Evolutionary conservation across 192 early-diverging fungal genomes (phyloP).

Genomic region (Umbelopsis sp.): DNA sequence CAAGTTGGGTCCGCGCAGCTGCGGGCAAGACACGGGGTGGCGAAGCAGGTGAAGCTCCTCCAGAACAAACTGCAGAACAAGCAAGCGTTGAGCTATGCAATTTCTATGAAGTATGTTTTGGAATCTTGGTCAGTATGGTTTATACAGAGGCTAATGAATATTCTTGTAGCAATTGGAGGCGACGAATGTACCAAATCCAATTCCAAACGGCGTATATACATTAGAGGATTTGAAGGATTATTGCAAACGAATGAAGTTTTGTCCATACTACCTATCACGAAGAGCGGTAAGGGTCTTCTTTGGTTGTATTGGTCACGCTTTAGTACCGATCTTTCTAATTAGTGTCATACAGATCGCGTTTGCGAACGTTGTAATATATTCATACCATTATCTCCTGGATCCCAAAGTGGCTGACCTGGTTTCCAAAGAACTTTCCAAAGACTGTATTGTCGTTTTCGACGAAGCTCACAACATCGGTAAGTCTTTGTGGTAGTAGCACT

Average conservation of each 20-base stretch:
- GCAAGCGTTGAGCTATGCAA: conserved; percentile 65
- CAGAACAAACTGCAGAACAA: conserved; percentile 16
- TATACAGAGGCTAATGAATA: conserved; percentile 33
- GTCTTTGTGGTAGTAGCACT: background rate
- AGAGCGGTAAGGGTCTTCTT: conserved; percentile 57
- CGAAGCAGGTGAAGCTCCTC: background rate
- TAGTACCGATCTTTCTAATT: background rate
- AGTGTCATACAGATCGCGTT: conserved; percentile 62
- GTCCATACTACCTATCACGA: conserved; percentile 95
- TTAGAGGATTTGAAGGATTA: conserved; percentile 91
- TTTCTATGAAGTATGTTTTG: conserved; percentile 72
- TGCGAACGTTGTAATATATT: conserved; percentile 97
- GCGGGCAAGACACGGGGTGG: conserved; percentile 50
- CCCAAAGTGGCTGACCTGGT: conserved; percentile 99
- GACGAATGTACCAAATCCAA: conserved; percentile 54
- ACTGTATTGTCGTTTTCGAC: conserved; percentile 98
- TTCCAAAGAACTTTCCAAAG: conserved; percentile 91
- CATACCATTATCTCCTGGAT: conserved; percentile 99
- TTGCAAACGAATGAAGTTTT: conserved; percentile 71
- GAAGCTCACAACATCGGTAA: conserved; percentile 99
- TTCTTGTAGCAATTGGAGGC: conserved; percentile 64
- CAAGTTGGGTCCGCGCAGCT: conserved; percentile 85
- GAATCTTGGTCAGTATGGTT: background rate
- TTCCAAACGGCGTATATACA: conserved; percentile 94
- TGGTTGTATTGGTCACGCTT: background rate